A percentile compares a stretch with the other conserved stretches of the same genome.
These are phyloP conservation scores for Didymella pinodella DNA, from an alignment of 2,329 filamentous ascomycete genomes.

Conservation along the genomic window DNA sequence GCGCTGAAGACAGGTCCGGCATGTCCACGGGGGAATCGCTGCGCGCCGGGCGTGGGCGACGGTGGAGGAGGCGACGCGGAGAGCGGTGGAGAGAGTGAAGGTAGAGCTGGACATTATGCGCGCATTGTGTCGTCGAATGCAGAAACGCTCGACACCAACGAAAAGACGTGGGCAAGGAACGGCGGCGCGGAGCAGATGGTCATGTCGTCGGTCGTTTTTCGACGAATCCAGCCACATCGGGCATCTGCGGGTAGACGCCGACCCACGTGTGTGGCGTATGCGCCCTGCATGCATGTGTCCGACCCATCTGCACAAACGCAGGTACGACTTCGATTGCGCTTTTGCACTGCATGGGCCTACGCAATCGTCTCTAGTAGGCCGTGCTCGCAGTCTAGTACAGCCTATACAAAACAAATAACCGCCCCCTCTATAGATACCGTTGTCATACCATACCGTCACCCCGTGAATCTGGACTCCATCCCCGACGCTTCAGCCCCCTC, in stretches of 20 bases:
- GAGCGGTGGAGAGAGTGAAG: conserved; percentile 25
- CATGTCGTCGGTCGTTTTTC: conserved; percentile 16
- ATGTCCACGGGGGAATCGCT: conserved; percentile 40
- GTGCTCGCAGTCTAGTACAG: not conserved
- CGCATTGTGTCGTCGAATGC: conserved; percentile 1
- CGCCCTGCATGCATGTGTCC: not conserved
- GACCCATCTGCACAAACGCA: not conserved
- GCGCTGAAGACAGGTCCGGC: conserved; percentile 45
- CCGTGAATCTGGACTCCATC: not conserved
- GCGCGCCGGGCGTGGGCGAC: conserved; percentile 28
- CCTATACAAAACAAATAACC: not conserved
- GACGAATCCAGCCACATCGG: conserved; percentile 3
- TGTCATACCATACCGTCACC: not conserved
- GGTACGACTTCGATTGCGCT: not conserved
- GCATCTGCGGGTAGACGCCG: not conserved
- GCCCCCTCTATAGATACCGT: not conserved
- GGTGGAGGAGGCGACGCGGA: not conserved
- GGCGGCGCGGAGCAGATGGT: not conserved
- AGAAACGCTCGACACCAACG: no score
- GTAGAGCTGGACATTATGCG: conserved; percentile 39
- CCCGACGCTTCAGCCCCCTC: not conserved
- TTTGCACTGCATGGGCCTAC: not conserved
- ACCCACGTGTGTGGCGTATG: conserved; percentile 3
- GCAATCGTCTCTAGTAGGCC: not conserved
- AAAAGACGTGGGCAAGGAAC: no score